phyloP scores from a whole-genome alignment of 108 stramenopile genomes.

The Skeletonema marinoi region DNA sequence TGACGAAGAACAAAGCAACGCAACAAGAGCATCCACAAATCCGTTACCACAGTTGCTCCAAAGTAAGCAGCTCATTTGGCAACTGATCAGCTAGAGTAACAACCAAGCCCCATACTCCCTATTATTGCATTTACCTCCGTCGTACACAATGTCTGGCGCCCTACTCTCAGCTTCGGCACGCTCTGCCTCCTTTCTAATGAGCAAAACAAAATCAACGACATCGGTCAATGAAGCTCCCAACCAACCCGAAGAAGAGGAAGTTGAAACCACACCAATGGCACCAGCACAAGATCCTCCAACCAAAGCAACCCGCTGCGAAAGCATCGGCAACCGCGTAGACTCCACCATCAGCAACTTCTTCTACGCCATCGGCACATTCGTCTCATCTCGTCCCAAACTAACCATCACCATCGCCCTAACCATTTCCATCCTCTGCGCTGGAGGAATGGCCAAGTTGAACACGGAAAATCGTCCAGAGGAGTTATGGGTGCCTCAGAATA shows the following conservation, averaged over 20 bases:
- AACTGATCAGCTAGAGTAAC: too few species aligned
- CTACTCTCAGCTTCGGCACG: not conserved
- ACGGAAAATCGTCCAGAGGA: constrained; percentile 66
- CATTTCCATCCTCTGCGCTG: constrained; percentile 52
- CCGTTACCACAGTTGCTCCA: too few species aligned
- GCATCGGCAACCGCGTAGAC: constrained; percentile 51
- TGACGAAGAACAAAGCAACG: too few species aligned
- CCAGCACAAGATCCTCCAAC: not conserved
- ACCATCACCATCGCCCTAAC: constrained; percentile 53
- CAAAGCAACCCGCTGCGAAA: constrained; percentile 19
- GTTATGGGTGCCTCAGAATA: constrained; percentile 75
- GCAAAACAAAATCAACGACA: too few species aligned
- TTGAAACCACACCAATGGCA: not conserved
- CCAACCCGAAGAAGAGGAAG: too few species aligned
- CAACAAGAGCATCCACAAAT: too few species aligned
- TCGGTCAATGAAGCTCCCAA: too few species aligned
- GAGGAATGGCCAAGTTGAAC: constrained; percentile 48
- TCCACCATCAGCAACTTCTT: constrained; percentile 49
- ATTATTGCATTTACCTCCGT: too few species aligned
- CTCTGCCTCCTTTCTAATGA: too few species aligned
- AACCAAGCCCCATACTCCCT: too few species aligned
- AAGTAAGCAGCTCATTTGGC: too few species aligned
- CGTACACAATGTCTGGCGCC: not conserved
- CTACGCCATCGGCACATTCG: constrained; percentile 42
- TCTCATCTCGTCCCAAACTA: constrained; percentile 47